Evolutionary conservation across 495 filamentous ascomycete genomes (phyloP), one percentile per base, ranked within the genome.

Genomic region (Aspergillus panamensis): DNA sequence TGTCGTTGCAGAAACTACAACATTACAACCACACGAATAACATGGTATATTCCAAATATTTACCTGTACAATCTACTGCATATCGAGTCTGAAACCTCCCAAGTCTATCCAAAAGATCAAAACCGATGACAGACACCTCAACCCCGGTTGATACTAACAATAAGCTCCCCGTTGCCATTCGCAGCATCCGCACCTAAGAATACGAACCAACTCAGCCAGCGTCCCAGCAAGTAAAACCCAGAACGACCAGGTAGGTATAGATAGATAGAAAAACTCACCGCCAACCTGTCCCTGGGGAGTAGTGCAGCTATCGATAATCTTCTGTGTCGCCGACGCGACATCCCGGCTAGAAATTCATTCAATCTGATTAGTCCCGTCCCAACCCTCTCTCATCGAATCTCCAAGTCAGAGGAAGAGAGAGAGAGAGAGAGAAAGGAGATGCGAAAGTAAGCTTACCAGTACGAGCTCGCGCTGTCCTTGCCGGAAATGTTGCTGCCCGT

Each of bases 271-370:
- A 40, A n/a, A 31, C 47, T 57, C 21, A 57, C 47, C 55, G 25
- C 21, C 55, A 32, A 57, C 55, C 3, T 33, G 35, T 29, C 47
- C 47, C 13, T 51, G 37, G 5, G 45, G 33, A 12, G 35, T 57
- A 7, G 47, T 43, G 20, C 55, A 57, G 16, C 37, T 33, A 16
- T 57, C 47, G 14, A 57, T 51, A n/a, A 57, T 42, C 47, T 25
- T 44, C 55, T 51, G 54, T 16, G 54, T 45, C 3, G 14, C 45
- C 1, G 6, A 3, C 0, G 55, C 55, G 20, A 57, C 48, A 35
- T 57, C 55, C 12, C 7, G 8, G 16, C 55, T 57, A 44, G 1
- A 35, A 8, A 40, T 9, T 16, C 37, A 14, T 8, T 13, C 9
- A 40, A 16, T 40, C 12, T 5, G 25, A 2, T 25, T 25, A 25